Conservation (phyloP, 2,329 filamentous ascomycete species). For the Aciculosporium take region DNA sequence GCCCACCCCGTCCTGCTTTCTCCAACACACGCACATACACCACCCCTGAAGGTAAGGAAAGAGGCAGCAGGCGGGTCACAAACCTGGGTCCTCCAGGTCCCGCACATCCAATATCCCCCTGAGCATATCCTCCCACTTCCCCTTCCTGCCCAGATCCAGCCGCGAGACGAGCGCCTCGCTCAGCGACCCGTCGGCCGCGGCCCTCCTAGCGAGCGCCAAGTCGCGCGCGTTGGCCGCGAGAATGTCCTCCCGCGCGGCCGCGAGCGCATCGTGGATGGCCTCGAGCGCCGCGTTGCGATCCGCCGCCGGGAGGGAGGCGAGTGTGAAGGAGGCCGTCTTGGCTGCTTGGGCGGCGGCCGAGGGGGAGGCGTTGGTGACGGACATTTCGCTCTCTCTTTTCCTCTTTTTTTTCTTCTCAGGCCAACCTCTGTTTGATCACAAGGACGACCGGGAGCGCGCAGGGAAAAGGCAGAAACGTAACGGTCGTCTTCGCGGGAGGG, state of each 20-base stretch:
- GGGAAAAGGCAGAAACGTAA: too few relatives aligned
- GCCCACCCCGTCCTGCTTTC: too few relatives aligned
- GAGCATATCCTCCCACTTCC: slow-evolving; percentile 97
- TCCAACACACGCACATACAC: too few relatives aligned
- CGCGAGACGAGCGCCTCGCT: slow-evolving; percentile 76
- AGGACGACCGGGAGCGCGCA: too few relatives aligned
- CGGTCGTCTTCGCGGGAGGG: too few relatives aligned
- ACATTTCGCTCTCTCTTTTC: too few relatives aligned
- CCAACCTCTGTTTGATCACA: too few relatives aligned
- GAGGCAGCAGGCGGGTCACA: slow-evolving; percentile 19
- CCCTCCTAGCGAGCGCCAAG: slow-evolving; percentile 57
- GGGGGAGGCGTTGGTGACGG: slow-evolving; percentile 73
- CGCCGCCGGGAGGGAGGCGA: slow-evolving; percentile 62
- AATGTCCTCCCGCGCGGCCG: slow-evolving; percentile 55
- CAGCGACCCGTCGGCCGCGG: slow-evolving; percentile 60
- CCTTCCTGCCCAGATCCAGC: slow-evolving; percentile 69
- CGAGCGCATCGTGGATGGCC: slow-evolving; percentile 66
- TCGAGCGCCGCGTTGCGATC: slow-evolving; percentile 77
- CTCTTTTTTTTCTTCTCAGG: too few relatives aligned
- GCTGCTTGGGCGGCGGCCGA: slow-evolving; percentile 63
- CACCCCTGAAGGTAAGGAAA: too few relatives aligned
- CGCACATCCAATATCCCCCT: slow-evolving; percentile 85
- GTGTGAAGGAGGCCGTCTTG: slow-evolving; percentile 64
- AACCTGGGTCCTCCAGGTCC: slow-evolving; percentile 72
- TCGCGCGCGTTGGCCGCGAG: slow-evolving; percentile 78